Evolutionary conservation across 2,329 filamentous ascomycete species (phyloP), one percentile per base, ranked within the genome.

Genomic region (Diaporthe citriasiana): DNA sequence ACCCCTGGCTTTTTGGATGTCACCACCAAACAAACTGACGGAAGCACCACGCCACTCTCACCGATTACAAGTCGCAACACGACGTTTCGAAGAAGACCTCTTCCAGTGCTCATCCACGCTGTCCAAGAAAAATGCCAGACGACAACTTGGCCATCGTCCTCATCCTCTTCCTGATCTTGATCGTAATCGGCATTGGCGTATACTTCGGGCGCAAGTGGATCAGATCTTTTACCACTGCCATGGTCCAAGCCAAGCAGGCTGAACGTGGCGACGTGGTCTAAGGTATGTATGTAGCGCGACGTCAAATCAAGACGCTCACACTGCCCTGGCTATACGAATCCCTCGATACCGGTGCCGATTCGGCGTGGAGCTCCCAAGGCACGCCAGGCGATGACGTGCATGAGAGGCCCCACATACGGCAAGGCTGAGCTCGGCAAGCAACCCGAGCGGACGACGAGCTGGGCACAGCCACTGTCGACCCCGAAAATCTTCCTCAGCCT

Each of bases 91-190:
- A 53, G 4, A 22, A 53, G 9, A 38, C 4, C 12, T 7, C 30
- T 1, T 15, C 4, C 13, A 50, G 2, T 1, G 33, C 9, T 15
- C 3, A 8, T 19, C 27, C 22, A 25, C 12, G 10, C 27, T 22
- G 50, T 19, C 15, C 27, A 25, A 40, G n/a, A 15, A 40, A 27
- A 15, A 75, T 75, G 74, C 57, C 71, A 3, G 74, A 75, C 74
- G 59, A 71, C 45, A 81, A 81, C 76, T 76, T 77, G 4, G 76
- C 75, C 15, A 79, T 83, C 71, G 79, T 78, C 27, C 50, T 83
- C 10, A 74, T 79, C 1, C 74, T 84, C 30, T 51, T 82, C 53
- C 71, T 80, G 70, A 47, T 82, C 25, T 59, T 80, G 57, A 19
- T 76, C 2, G 55, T 77, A 55, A 66, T 79, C 72, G 74, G 59